Percentiles rank a stretch among this genome's conserved stretches.
phyloP scores from a whole-genome alignment of 208 protist genomes.

The Trypanosoma lewisi region DNA sequence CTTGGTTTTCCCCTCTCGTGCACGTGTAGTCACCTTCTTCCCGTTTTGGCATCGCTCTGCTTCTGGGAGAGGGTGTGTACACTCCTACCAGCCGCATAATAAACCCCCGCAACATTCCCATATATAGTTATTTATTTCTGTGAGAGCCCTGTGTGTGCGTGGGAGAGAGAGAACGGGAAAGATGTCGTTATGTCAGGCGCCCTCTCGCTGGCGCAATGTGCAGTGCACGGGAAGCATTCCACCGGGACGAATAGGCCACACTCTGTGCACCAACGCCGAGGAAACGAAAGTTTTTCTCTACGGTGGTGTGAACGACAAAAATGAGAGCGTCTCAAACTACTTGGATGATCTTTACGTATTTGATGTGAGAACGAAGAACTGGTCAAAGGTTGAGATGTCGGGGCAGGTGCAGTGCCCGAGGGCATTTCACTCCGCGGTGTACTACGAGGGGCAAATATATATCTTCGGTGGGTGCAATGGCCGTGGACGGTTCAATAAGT shows the following conservation, averaged over 20 bases:
- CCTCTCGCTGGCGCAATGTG: conserved; percentile 48
- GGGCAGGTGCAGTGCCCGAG: conserved; percentile 68
- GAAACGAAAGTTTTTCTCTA: conserved; percentile 82
- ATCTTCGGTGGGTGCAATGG: conserved; percentile 90
- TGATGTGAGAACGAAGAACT: conserved; percentile 63
- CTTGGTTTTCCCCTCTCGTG: not conserved
- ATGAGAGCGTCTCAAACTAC: conserved; percentile 73
- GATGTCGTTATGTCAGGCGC: conserved; percentile 19
- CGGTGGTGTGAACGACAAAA: conserved; percentile 82
- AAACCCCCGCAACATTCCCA: too few species aligned
- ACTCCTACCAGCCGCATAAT: too few species aligned
- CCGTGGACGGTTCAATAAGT: conserved; percentile 76
- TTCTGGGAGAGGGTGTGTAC: too few species aligned
- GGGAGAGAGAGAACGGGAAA: conserved; percentile 1
- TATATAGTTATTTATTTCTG: too few species aligned
- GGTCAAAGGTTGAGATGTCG: conserved; percentile 52
- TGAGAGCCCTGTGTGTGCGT: too few species aligned
- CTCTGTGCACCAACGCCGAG: conserved; percentile 65
- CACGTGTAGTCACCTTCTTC: not conserved
- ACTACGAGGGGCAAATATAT: conserved; percentile 61
- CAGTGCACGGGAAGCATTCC: conserved; percentile 44
- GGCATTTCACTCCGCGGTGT: conserved; percentile 86
- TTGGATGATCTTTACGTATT: conserved; percentile 83
- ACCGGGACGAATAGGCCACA: conserved; percentile 83
- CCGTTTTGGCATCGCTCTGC: too few species aligned